Evolutionary conservation across 768 basidiomycete species (phyloP).

Genomic region (Paxillus ammoniavirescens): DNA sequence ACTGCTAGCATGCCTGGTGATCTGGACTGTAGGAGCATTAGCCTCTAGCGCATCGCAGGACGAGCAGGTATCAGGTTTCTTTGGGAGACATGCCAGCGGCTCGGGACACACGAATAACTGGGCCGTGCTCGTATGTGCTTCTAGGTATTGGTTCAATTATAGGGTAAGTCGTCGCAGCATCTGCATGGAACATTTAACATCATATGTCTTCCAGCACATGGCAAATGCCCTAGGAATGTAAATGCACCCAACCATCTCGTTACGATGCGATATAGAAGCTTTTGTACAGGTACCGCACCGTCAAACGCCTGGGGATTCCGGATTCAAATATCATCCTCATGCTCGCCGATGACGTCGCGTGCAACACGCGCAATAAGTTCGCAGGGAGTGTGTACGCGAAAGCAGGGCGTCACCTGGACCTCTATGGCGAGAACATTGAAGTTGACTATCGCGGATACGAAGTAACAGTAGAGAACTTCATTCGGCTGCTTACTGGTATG

Average conservation of each 20-base stretch:
- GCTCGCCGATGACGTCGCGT: constrained; percentile 96
- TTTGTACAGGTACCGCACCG: constrained; percentile 84
- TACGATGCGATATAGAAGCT: constrained; percentile 2
- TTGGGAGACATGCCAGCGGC: constrained; percentile 37
- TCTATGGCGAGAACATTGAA: constrained; percentile 96
- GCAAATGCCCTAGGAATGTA: constrained; percentile 96
- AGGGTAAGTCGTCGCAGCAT: constrained; percentile 55
- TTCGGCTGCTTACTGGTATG: constrained; percentile 88
- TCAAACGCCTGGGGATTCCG: constrained; percentile 96
- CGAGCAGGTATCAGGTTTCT: constrained; percentile 45
- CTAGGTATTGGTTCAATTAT: constrained; percentile 99
- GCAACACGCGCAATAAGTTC: constrained; percentile 89
- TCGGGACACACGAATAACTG: constrained; percentile 91
- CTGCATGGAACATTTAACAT: background rate
- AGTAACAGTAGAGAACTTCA: constrained; percentile 95
- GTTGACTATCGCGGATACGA: constrained; percentile 99
- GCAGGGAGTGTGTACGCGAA: constrained; percentile 94
- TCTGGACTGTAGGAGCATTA: constrained; percentile 33
- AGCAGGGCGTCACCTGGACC: constrained; percentile 73
- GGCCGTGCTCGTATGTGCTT: constrained; percentile 95
- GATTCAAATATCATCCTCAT: constrained; percentile 99
- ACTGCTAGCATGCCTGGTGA: constrained; percentile 34
- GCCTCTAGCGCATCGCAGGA: constrained; percentile 22
- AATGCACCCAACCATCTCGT: constrained; percentile 14
- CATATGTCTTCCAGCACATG: constrained; percentile 73